Conservation (phyloP, 352 stramenopile genomes). For the Phytophthora syringae region DNA sequence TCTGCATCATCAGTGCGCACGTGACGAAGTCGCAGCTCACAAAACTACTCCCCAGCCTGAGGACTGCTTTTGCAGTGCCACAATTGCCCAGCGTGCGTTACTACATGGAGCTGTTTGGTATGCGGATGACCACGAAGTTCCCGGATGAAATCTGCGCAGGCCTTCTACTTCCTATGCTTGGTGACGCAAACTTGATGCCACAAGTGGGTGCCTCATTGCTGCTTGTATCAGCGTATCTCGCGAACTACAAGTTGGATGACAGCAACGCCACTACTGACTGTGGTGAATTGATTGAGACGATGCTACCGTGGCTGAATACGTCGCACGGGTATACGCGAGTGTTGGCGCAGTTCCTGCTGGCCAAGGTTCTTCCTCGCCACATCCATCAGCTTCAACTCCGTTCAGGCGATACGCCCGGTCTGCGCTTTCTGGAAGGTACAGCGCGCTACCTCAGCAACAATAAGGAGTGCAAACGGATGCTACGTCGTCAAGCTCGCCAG, state of each 20-base stretch:
- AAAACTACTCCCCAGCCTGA: conserved; percentile 41
- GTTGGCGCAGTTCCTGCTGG: conserved; percentile 75
- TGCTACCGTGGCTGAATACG: conserved; percentile 81
- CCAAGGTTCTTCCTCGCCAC: conserved; percentile 68
- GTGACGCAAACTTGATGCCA: conserved; percentile 73
- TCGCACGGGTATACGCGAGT: conserved; percentile 86
- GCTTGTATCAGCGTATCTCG: conserved; percentile 55
- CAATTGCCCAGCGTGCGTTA: conserved; percentile 75
- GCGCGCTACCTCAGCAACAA: conserved; percentile 77
- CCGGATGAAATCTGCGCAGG: conserved; percentile 44
- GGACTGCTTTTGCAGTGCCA: conserved; percentile 60
- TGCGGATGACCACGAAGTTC: conserved; percentile 68
- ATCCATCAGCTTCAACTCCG: conserved; percentile 42
- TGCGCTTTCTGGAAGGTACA: conserved; percentile 60
- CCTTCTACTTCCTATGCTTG: conserved; percentile 66
- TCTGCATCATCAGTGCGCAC: conserved; percentile 74
- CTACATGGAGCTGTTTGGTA: conserved; percentile 87
- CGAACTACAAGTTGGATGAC: conserved; percentile 43
- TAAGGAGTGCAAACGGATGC: conserved; percentile 86
- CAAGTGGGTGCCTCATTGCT: conserved; percentile 74
- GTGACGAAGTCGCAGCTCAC: conserved; percentile 36
- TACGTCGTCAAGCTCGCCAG: conserved; percentile 72
- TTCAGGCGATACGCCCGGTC: conserved; percentile 26
- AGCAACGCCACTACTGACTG: conserved; percentile 25
- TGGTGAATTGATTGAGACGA: conserved; percentile 47